These are phyloP conservation scores for Apiospora rasikravindrae DNA, from an alignment of 2,329 filamentous ascomycete genomes.

Conservation along the genomic window DNA sequence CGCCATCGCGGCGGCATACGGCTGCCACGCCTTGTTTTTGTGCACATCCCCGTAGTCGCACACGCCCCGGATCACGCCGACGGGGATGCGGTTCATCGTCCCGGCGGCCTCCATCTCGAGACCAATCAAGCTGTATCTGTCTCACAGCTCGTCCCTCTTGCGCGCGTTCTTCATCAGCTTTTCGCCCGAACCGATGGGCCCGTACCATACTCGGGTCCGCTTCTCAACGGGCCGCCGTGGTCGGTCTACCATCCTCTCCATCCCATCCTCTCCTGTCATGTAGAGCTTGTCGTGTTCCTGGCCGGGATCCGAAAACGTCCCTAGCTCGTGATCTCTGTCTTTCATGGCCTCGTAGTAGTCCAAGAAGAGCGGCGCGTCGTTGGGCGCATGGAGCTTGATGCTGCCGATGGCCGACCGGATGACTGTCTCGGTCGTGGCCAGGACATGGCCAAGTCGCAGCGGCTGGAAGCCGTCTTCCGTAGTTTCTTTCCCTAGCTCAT, in stretches of 20 bases:
- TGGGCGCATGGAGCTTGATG: constrained; percentile 34
- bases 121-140: constrained; percentile 24
- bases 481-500: constrained; percentile 42
- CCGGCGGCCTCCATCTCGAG: constrained; percentile 43
- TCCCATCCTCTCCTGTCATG: constrained; percentile 6
- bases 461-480: constrained; percentile 32
- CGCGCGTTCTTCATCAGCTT: constrained; percentile 37
- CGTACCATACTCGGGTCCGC: constrained; percentile 42
- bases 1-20: constrained; percentile 33
- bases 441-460: constrained; percentile 31
- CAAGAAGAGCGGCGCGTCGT: constrained; percentile 31
- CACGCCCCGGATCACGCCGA: constrained; percentile 39
- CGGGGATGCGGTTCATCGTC: constrained; percentile 37
- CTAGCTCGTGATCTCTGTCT: constrained; percentile 29
- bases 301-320: constrained; percentile 37
- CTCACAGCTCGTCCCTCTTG: constrained; percentile 27
- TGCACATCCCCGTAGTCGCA: constrained; percentile 39
- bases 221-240: constrained; percentile 24
- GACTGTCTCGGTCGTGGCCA: constrained; percentile 37
- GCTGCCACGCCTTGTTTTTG: constrained; percentile 34
- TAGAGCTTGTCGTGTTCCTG: constrained; percentile 37
- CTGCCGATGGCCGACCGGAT: constrained; percentile 41
- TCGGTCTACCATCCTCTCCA: constrained; percentile 24
- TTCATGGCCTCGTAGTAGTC: constrained; percentile 33
- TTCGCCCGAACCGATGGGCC: constrained; percentile 40